Evolutionary conservation across 768 basidiomycete genomes (phyloP).

Genomic region (Termitomyces titanicus): DNA sequence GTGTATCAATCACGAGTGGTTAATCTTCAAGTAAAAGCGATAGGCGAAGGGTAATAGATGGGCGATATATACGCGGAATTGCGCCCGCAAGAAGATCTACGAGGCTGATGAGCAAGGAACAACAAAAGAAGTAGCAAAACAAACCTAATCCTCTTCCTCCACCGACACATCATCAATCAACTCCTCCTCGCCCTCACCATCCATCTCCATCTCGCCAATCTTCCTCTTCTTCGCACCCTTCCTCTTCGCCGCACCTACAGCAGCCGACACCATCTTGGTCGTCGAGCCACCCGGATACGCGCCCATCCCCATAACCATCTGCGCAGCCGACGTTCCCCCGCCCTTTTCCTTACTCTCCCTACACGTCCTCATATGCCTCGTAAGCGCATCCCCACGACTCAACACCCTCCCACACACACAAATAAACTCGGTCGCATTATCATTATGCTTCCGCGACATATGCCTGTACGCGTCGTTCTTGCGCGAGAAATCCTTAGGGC

Average conservation of each 20-base stretch:
- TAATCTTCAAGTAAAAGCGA: no score
- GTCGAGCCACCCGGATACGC: no score
- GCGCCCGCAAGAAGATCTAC: background rate
- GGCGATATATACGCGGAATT: background rate
- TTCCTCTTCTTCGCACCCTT: background rate
- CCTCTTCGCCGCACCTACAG: background rate
- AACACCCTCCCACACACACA: constrained; percentile 9
- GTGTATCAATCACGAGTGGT: no score
- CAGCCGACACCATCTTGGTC: background rate
- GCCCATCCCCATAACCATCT: background rate
- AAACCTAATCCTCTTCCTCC: background rate
- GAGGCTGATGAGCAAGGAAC: background rate
- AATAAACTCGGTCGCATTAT: constrained; percentile 14
- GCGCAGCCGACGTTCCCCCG: background rate
- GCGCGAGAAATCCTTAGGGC: constrained; percentile 10
- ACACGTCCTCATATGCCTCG: constrained; percentile 10
- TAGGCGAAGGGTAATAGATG: no score
- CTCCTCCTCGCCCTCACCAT: background rate
- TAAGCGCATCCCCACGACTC: constrained; percentile 9
- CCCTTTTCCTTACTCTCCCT: constrained; percentile 9
- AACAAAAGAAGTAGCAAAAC: background rate
- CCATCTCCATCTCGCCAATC: background rate
- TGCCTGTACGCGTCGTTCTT: constrained; percentile 16
- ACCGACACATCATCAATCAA: no score
- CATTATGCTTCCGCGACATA: constrained; percentile 14